These are phyloP conservation scores for Microsporum ferrugineum DNA, from an alignment of 2,329 filamentous ascomycete genomes.

Conservation along the genomic window DNA sequence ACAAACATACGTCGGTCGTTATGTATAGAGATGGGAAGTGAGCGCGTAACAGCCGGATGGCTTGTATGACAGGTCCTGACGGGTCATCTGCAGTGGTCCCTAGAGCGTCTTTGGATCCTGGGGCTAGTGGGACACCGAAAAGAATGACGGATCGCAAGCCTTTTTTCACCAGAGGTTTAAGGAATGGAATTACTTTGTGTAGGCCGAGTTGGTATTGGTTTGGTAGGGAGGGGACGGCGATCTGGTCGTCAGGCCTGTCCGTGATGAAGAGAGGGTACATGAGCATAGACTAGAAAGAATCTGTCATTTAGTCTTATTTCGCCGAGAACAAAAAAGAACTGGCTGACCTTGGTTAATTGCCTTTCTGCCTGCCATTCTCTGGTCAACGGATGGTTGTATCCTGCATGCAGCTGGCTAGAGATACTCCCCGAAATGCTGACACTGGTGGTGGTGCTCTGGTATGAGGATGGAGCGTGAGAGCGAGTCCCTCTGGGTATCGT, in stretches of 20 bases:
- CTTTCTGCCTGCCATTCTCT: constrained; percentile 74
- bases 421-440: constrained; percentile 53
- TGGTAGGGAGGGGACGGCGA: constrained; percentile 77
- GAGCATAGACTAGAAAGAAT: constrained; percentile 67
- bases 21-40: constrained; percentile 87
- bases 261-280: constrained; percentile 97
- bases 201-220: constrained; percentile 81
- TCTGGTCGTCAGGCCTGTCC: constrained; percentile 86
- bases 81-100: constrained; percentile 90
- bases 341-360: constrained; percentile 66
- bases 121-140: constrained; percentile 80
- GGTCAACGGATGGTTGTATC: constrained; percentile 69
- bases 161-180: constrained; percentile 77
- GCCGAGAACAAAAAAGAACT: background rate
- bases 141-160: constrained; percentile 87
- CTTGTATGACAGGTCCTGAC: constrained; percentile 76
- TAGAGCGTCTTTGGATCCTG: constrained; percentile 75
- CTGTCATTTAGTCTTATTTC: constrained; percentile 3
- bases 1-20: constrained; percentile 85
- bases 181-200: constrained; percentile 72
- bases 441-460: constrained; percentile 37
- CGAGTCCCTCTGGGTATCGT: constrained; percentile 30
- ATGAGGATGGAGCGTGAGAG: constrained; percentile 35
- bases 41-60: constrained; percentile 71
- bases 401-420: constrained; percentile 70